These are phyloP conservation scores for Nakazawaea peltata DNA, from an alignment of 805 yeast species.

Conservation along the genomic window DNA sequence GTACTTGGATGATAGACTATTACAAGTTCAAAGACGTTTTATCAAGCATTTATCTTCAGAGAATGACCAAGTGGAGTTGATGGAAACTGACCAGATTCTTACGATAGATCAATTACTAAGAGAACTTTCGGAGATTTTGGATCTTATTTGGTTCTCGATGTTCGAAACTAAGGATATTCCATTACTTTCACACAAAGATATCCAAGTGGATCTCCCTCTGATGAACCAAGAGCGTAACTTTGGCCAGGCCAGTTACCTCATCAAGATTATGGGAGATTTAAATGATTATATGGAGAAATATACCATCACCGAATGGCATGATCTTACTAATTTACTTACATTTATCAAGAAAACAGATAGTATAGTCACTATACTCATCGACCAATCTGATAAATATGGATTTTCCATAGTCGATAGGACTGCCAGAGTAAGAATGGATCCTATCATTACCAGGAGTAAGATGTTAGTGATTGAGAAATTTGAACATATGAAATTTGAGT, in stretches of 20 bases:
- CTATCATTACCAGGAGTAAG: slow-evolving; percentile 23
- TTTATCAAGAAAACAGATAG: slow-evolving; percentile 22
- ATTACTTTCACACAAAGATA: slow-evolving; percentile 10
- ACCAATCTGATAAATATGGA: slow-evolving; percentile 12
- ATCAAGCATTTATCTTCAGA: slow-evolving; percentile 26
- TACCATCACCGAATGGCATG: slow-evolving; percentile 14
- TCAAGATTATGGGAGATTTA: slow-evolving; percentile 59
- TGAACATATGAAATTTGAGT: slow-evolving; percentile 17
- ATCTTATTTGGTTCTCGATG: slow-evolving; percentile 57
- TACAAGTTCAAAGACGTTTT: slow-evolving; percentile 48
- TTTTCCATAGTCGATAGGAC: slow-evolving; percentile 18
- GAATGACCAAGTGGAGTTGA: slow-evolving; percentile 14
- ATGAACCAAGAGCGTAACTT: slow-evolving; percentile 21
- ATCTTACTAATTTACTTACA: slow-evolving; percentile 15
- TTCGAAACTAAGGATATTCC: slow-evolving; percentile 22
- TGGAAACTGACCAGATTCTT: slow-evolving; percentile 10
- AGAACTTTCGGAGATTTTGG: slow-evolving; percentile 41
- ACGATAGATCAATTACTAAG: slow-evolving; percentile 25
- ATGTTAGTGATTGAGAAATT: slow-evolving; percentile 19
- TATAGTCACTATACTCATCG: slow-evolving; percentile 21
- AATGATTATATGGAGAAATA: slow-evolving; percentile 49
- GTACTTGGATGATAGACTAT: slow-evolving; percentile 46
- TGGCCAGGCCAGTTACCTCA: slow-evolving; percentile 57
- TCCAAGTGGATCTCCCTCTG: slow-evolving; percentile 1
- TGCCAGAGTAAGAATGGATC: slow-evolving; percentile 24